Evolutionary conservation across 306 rosid species (phyloP), one percentile per base, ranked within the genome.

Genomic region (Cucurbita maxima): DNA sequence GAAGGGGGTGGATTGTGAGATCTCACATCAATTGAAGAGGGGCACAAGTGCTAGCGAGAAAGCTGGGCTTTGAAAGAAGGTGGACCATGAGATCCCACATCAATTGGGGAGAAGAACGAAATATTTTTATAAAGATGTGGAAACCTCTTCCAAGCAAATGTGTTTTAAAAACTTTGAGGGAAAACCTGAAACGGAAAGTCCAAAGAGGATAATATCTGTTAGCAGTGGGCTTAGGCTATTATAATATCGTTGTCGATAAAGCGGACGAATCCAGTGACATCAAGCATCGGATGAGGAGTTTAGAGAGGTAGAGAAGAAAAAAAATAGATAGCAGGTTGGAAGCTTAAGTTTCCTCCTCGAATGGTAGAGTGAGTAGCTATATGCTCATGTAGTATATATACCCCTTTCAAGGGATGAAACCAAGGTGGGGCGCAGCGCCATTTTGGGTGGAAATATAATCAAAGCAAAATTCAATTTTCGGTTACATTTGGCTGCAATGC

Each of bases 401-500:
- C 68, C 70, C 48, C 40, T 75, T 58, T 59, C 22, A 45, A 56
- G 79, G 83, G 79, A 81, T 76, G 82, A 80, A 83, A 85, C 83
- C 76, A 78, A 83, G 86, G 82, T 76, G 96, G 88, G 73, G 97
- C 95, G 78, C 90, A 94, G 94, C 88, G 77, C 79, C 87, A 83
- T 70, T 84, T 63, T 70, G 79, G 69, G 82, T 77, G 73, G 20
- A 45, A 5, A 45, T 3, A 68, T 68, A 45, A 48, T 47, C 55
- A 68, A 10, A 64, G 52, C 45, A 60, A 66, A 43, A 61, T 61
- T 22, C 25, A 22, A 22, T 22, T 22, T 19, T 10, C 43, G 2
- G 52, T 13, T 44, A 9, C 48, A 44, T 66, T 66, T 59, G 25
- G 25, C 25, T 22, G 25, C 25, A 22, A 0, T 22, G 25, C 25